Base-by-base conservation (phyloP, 345 rosid genomes). In the Camelina neglecta region DNA sequence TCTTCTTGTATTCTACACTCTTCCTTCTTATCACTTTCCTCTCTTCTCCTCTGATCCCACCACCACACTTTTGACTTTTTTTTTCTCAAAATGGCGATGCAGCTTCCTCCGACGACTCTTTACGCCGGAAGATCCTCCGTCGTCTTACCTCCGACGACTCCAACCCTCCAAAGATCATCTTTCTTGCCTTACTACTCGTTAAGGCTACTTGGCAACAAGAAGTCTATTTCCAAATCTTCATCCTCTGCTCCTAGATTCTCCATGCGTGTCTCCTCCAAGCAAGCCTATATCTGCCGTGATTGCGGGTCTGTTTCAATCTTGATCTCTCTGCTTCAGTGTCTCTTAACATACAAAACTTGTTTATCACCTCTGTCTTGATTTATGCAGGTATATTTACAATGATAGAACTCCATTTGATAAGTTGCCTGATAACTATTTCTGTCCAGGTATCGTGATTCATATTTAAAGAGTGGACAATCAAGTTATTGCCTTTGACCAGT, bases 341-440 rank as follows among this genome's bases (percentile, higher is more conserved):
- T 10, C 7, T 45, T 12, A 20, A 65, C 38, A 49, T 47, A 38
- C 21, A 21, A 63, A 47, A n/a, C 8, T 26, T 10, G 16, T 16
- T 39, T 4, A 35, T 36, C 38, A 44, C 24, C 48, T 45, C 11
- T 47, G 56, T 69, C 74, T 41, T 60, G 56, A 12, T 6, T 33
- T 62, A 18, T 18, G 65, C 82, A 94, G 98, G 78, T 92, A 94
- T 65, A 90, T 94, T 71, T 94, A 94, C 86, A 88, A 81, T 48
- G 97, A 92, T 7, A 85, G 83, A 85, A 94, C 92, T 73, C 97
- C 99, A 41, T 94, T 92, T 51, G 99, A 90, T 51, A 92, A 92
- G 74, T 65, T 72, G 36, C 81, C 89, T 49, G 99, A 94, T 57
- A 90, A 81, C 4, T 94, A 85, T 57, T 90, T 92, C 75, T 94